Evolutionary conservation across 257 asterid genomes (phyloP).

Genomic region (Solanum megistacrolobum): DNA sequence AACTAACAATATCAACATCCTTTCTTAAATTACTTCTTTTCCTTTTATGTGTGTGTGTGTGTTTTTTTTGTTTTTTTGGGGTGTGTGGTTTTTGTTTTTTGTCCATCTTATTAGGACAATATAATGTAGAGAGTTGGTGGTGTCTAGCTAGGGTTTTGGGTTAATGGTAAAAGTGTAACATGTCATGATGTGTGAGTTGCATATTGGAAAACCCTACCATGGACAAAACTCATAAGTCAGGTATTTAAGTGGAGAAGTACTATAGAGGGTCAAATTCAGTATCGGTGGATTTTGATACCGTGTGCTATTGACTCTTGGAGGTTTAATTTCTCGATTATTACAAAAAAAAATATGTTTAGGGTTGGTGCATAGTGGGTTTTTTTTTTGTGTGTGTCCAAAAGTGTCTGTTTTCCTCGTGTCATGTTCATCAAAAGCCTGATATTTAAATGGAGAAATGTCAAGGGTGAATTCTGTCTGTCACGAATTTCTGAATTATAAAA

Average conservation of each 20-base stretch:
- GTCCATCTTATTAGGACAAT: neutral
- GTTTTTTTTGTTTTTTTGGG: neutral
- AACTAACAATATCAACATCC: conserved; percentile 48
- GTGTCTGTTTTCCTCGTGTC: neutral
- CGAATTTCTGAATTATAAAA: neutral
- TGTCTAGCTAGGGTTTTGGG: neutral
- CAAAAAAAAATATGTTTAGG: neutral
- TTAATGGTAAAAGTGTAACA: neutral
- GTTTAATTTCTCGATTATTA: neutral
- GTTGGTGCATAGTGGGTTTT: neutral
- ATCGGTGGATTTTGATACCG: neutral
- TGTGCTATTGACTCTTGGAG: neutral
- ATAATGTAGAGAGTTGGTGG: neutral
- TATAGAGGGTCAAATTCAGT: neutral
- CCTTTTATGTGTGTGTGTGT: neutral
- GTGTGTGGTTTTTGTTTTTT: neutral
- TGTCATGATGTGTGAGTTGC: neutral
- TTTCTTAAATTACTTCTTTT: neutral
- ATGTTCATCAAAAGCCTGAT: neutral
- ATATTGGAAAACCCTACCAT: neutral
- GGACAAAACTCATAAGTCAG: neutral
- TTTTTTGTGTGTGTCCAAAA: neutral
- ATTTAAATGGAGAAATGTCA: neutral
- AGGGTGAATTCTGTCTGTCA: neutral
- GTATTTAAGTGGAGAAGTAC: neutral